Percentiles rank a stretch among this genome's conserved stretches.
These are phyloP conservation scores for Citrullus colocynthis DNA, from an alignment of 306 rosid species.

Conservation along the genomic window DNA sequence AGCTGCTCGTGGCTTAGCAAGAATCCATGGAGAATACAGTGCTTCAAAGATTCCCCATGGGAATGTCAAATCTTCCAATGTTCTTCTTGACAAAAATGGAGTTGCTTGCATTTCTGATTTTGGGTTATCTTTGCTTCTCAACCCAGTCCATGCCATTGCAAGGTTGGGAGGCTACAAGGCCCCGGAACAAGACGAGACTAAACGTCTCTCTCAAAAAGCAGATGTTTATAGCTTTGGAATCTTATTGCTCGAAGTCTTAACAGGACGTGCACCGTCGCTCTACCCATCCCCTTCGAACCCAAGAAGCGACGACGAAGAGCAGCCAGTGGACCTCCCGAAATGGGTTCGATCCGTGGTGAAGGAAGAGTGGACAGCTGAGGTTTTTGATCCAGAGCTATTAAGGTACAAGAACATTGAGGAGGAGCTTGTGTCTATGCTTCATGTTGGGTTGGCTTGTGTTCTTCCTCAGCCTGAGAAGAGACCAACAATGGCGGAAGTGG, in stretches of 20 bases:
- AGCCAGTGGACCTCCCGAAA: slow-evolving; percentile 55
- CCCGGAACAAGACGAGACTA: slow-evolving; percentile 69
- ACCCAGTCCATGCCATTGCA: slow-evolving; percentile 89
- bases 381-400: slow-evolving; percentile 80
- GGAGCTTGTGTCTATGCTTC: slow-evolving; percentile 88
- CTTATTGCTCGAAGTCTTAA: slow-evolving; percentile 68
- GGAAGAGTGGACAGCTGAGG: slow-evolving; percentile 99
- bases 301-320: slow-evolving; percentile 36
- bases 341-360: slow-evolving; percentile 91
- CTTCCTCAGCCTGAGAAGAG: slow-evolving; percentile 65
- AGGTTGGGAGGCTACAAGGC: slow-evolving; percentile 89
- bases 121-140: slow-evolving; percentile 64
- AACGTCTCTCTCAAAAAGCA: slow-evolving; percentile 70
- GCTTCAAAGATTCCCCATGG: slow-evolving; percentile 81
- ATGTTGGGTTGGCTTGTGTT: slow-evolving; percentile 80
- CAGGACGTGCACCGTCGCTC: slow-evolving; percentile 69
- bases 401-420: slow-evolving; percentile 97
- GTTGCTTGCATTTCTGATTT: slow-evolving; percentile 89
- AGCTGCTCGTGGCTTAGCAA: slow-evolving; percentile 80
- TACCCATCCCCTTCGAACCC: slow-evolving; percentile 50
- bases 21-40: slow-evolving; percentile 62
- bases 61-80: slow-evolving; percentile 80
- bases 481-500: slow-evolving; percentile 78
- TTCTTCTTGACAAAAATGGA: slow-evolving; percentile 85
- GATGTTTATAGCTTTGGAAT: slow-evolving; percentile 90